phyloP scores from a whole-genome alignment of 169 alveolate genomes.

The Babesia bigemina region DNA sequence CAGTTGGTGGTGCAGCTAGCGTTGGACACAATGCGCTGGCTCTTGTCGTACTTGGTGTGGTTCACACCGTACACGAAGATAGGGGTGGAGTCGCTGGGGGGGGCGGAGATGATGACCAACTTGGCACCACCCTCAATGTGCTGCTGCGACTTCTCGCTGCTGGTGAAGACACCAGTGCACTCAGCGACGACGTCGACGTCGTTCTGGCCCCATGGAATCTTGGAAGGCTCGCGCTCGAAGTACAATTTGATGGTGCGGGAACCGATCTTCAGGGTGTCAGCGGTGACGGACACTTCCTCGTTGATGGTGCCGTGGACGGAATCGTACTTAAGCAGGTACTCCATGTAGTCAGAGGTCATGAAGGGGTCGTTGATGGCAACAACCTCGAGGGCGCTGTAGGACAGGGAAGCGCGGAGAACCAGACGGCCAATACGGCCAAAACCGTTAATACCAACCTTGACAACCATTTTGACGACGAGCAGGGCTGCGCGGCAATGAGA shows the following conservation, averaged over 20 bases:
- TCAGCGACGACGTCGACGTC: slow-evolving; percentile 97
- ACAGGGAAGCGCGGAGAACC: slow-evolving; percentile 93
- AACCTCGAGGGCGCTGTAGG: slow-evolving; percentile 73
- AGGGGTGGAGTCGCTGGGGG: slow-evolving; percentile 97
- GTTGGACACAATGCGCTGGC: slow-evolving; percentile 92
- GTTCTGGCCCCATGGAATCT: slow-evolving; percentile 95
- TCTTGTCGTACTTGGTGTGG: slow-evolving; percentile 89
- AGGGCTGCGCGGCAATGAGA: not conserved
- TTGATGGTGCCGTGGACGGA: slow-evolving; percentile 93
- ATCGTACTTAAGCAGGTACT: slow-evolving; percentile 94
- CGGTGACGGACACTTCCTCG: slow-evolving; percentile 81
- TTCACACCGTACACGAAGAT: slow-evolving; percentile 98
- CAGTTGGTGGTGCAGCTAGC: slow-evolving; percentile 99
- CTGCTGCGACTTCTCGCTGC: slow-evolving; percentile 90
- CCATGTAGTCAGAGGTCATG: slow-evolving; percentile 94
- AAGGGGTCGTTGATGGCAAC: slow-evolving; percentile 98
- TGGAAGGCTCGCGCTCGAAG: slow-evolving; percentile 93
- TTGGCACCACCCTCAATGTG: slow-evolving; percentile 98
- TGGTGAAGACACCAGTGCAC: slow-evolving; percentile 97
- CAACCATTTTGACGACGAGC: slow-evolving; percentile 78
- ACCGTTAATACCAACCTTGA: slow-evolving; percentile 97
- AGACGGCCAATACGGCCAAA: slow-evolving; percentile 99
- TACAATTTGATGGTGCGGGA: slow-evolving; percentile 84
- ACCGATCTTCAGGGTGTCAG: slow-evolving; percentile 82
- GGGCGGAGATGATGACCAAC: slow-evolving; percentile 98